These are phyloP conservation scores for Pythium diclinum DNA, from an alignment of 352 stramenopile genomes.

Conservation along the genomic window DNA sequence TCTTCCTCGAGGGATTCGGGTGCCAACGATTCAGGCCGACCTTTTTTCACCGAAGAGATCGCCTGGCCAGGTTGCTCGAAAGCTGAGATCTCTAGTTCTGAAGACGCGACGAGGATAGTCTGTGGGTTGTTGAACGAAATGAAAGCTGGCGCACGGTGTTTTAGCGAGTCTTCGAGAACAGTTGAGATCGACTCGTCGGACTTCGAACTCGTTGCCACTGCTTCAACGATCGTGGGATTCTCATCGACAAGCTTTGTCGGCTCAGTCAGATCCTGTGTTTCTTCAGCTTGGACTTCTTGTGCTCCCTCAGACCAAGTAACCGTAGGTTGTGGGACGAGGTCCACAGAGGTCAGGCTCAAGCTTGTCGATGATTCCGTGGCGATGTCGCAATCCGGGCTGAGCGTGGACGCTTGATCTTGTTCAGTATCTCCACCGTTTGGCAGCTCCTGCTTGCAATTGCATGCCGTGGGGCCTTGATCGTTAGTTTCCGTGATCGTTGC, in stretches of 20 bases:
- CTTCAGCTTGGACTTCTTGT: not conserved
- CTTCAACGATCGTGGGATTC: not conserved
- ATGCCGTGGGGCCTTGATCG: too few relatives aligned
- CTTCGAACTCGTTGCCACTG: not conserved
- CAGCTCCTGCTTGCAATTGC: too few relatives aligned
- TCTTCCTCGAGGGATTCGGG: not conserved
- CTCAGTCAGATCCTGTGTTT: not conserved
- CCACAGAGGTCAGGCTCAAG: not conserved
- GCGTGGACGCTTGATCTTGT: too few relatives aligned
- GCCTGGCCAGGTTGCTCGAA: not conserved
- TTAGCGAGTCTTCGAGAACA: not conserved
- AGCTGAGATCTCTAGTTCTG: not conserved
- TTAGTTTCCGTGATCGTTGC: too few relatives aligned
- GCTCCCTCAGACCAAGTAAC: too few relatives aligned
- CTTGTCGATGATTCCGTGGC: too few relatives aligned
- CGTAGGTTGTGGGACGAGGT: not conserved
- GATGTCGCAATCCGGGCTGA: too few relatives aligned
- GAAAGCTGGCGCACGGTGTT: not conserved
- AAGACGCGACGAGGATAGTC: not conserved
- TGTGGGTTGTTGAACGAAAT: not conserved
- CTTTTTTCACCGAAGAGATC: not conserved
- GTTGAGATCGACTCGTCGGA: not conserved
- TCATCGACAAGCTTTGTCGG: not conserved
- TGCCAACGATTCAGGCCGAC: not conserved
- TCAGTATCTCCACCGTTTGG: too few relatives aligned